Conservation (phyloP, 129 eudicot genomes). For the Saposhnikovia divaricata region DNA sequence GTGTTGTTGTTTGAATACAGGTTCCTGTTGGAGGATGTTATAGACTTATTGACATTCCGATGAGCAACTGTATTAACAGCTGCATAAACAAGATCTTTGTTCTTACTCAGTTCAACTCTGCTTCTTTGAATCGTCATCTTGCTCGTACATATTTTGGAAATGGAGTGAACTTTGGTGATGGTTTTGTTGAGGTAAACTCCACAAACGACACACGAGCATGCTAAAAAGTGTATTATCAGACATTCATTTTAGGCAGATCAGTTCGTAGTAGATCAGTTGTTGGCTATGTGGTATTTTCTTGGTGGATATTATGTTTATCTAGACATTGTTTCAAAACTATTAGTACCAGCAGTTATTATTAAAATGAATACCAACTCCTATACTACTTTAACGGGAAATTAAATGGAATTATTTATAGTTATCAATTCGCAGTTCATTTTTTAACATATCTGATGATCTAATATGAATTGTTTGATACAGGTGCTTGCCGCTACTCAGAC, state of each 20-base stretch:
- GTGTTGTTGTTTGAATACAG: slow-evolving; percentile 23
- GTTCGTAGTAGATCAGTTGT: neutral
- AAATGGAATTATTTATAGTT: neutral
- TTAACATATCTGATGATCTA: neutral
- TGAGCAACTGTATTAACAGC: slow-evolving; percentile 97
- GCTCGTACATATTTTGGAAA: slow-evolving; percentile 84
- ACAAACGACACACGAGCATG: neutral
- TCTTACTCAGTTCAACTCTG: slow-evolving; percentile 91
- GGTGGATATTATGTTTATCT: neutral
- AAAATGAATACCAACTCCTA: neutral
- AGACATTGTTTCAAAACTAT: neutral
- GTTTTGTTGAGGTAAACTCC: slow-evolving; percentile 76
- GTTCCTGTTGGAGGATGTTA: slow-evolving; percentile 98
- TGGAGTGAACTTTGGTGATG: slow-evolving; percentile 89
- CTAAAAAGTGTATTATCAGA: neutral
- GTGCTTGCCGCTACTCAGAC: slow-evolving; percentile 98
- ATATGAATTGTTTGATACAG: slow-evolving; percentile 20
- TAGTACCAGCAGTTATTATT: neutral
- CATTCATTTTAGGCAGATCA: neutral
- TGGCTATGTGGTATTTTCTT: neutral
- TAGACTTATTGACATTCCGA: slow-evolving; percentile 90
- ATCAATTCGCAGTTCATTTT: neutral
- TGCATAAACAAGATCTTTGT: slow-evolving; percentile 82
- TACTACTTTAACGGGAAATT: neutral
- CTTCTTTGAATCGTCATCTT: slow-evolving; percentile 92